These are phyloP conservation scores for Pseudopithomyces chartarum DNA, from an alignment of 2,329 filamentous ascomycete species.

Conservation along the genomic window DNA sequence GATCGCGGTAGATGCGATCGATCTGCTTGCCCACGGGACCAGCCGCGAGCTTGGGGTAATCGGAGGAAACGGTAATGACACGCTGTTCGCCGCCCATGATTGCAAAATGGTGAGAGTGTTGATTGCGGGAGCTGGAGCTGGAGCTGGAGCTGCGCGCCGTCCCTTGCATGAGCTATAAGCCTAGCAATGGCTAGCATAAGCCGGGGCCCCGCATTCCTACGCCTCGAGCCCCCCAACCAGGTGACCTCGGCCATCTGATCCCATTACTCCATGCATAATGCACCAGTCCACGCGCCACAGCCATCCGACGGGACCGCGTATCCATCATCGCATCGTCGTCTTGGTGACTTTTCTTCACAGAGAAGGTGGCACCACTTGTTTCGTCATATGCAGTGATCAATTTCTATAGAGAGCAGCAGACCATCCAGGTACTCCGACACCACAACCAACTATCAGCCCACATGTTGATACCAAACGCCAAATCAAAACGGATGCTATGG, in stretches of 20 bases:
- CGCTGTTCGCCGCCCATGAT: constrained; percentile 44
- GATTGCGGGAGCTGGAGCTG: constrained; percentile 13
- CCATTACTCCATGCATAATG: neutral
- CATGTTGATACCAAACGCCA: neutral
- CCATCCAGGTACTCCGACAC: constrained; percentile 1
- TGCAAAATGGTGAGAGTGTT: constrained; percentile 5
- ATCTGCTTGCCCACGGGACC: constrained; percentile 60
- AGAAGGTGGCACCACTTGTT: neutral
- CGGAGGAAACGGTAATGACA: constrained; percentile 29
- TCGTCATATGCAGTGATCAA: neutral
- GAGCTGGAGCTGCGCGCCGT: constrained; percentile 12
- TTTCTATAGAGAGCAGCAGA: neutral
- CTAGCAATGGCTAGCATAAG: neutral
- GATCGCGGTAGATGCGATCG: constrained; percentile 80
- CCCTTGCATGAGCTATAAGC: constrained; percentile 9
- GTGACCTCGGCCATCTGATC: neutral
- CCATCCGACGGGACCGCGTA: neutral
- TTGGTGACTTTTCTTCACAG: neutral
- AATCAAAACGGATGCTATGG: neutral
- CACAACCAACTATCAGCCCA: neutral
- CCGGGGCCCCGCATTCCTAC: constrained; percentile 27
- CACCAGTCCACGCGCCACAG: neutral
- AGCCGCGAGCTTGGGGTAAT: constrained; percentile 42
- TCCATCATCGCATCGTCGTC: neutral
- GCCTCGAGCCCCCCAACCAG: constrained; percentile 4